Evolutionary conservation across 2,329 filamentous ascomycete species (phyloP).

Genomic region (Pyricularia sp.): DNA sequence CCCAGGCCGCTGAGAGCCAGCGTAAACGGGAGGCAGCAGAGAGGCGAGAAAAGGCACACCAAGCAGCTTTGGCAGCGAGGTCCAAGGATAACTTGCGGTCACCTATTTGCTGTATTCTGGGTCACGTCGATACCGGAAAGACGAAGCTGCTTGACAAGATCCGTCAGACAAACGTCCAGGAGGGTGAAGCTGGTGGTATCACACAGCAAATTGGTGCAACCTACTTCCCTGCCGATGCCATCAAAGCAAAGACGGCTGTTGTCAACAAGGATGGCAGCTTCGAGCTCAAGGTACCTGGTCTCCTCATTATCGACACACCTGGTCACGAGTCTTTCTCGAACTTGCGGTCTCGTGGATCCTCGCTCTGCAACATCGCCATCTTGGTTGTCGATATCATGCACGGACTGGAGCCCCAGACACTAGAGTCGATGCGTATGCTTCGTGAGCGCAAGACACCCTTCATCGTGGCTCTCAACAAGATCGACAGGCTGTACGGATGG

Average conservation of each 20-base stretch:
- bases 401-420: constrained; percentile 91
- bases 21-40: constrained; percentile 85
- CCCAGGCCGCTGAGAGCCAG: constrained; percentile 62
- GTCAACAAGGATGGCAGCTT: constrained; percentile 87
- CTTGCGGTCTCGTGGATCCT: constrained; percentile 90
- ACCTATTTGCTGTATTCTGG: constrained; percentile 98
- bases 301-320: constrained; percentile 94
- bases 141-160: constrained; percentile 99
- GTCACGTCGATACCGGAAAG: constrained; percentile 99
- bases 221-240: constrained; percentile 93
- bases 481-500: constrained; percentile 98
- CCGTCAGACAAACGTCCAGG: constrained; percentile 95
- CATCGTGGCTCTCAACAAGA: constrained; percentile 98
- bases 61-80: constrained; percentile 81
- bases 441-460: constrained; percentile 93
- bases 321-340: constrained; percentile 99
- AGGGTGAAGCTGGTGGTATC: constrained; percentile 98
- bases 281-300: constrained; percentile 94
- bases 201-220: constrained; percentile 99
- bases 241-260: constrained; percentile 84
- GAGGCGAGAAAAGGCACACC: constrained; percentile 78
- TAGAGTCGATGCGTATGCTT: constrained; percentile 93
- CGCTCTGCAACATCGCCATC: constrained; percentile 98
- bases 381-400: constrained; percentile 99
- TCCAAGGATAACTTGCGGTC: constrained; percentile 93